phyloP scores from a whole-genome alignment of 179 eudicot genomes.

The Amaranthus tricolor region DNA sequence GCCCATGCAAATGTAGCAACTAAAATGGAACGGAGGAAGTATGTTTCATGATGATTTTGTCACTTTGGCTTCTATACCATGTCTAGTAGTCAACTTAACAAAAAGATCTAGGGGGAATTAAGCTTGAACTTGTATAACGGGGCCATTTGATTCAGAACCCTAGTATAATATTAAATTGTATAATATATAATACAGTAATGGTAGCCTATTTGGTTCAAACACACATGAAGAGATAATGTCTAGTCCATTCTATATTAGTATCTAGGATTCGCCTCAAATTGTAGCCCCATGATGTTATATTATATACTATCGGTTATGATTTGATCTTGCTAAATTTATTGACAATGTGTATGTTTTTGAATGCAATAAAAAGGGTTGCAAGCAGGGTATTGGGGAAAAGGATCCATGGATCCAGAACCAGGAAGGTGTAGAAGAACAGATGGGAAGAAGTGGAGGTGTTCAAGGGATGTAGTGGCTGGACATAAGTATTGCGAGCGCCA shows the following conservation, averaged over 20 bases:
- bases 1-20: too few species aligned
- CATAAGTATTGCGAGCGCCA: slow-evolving; percentile 87
- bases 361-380: slow-evolving; percentile 46
- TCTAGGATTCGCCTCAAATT: too few species aligned
- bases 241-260: too few species aligned
- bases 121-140: too few species aligned
- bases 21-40: too few species aligned
- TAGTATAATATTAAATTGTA: too few species aligned
- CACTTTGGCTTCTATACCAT: background rate
- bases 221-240: too few species aligned
- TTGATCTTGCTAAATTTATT: background rate
- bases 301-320: background rate
- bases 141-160: too few species aligned
- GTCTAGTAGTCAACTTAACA: background rate
- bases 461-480: slow-evolving; percentile 83
- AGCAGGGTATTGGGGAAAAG: slow-evolving; percentile 88
- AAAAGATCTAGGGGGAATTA: too few species aligned
- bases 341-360: background rate
- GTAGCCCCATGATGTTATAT: background rate
- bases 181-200: too few species aligned
- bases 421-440: slow-evolving; percentile 93
- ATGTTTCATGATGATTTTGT: too few species aligned
- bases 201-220: too few species aligned
- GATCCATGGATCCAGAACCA: slow-evolving; percentile 88
- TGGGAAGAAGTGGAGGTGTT: slow-evolving; percentile 98